Conservation (phyloP, 2,329 filamentous ascomycete species). For the Fusarium tupiense region DNA sequence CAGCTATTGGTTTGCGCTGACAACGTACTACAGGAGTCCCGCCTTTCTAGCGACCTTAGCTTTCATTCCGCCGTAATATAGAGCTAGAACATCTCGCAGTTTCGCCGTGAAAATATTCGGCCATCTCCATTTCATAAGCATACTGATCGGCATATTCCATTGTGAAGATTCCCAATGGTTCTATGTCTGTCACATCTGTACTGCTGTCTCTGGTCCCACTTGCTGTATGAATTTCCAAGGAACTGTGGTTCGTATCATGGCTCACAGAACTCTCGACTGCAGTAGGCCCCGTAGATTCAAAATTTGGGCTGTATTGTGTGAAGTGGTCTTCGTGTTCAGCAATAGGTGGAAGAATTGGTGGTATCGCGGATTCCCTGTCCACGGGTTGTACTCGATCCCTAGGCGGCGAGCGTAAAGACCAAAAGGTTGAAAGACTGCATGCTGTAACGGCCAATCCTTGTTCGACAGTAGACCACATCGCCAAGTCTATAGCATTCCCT, state of each 20-base stretch:
- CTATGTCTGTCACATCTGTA: background rate
- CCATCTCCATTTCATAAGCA: background rate
- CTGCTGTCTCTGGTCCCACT: background rate
- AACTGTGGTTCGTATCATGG: background rate
- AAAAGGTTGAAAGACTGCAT: background rate
- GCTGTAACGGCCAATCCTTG: background rate
- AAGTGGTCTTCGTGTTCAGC: background rate
- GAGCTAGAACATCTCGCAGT: background rate
- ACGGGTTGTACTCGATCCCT: rapidly evolving
- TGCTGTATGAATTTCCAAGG: background rate
- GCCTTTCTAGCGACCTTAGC: no score
- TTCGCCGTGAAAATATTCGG: background rate
- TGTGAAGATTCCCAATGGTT: background rate
- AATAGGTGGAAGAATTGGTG: background rate
- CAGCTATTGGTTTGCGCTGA: no score
- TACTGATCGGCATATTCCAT: background rate
- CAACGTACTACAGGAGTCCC: no score
- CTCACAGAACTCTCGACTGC: background rate
- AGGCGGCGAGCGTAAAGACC: background rate
- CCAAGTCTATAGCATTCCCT: background rate
- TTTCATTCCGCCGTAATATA: no score
- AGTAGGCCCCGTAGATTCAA: background rate
- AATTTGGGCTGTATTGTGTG: rapidly evolving
- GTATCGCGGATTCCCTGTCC: background rate
- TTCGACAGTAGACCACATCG: background rate